Evolutionary conservation across 768 basidiomycete genomes (phyloP).

Genomic region (Strobilomyces dryophilus): DNA sequence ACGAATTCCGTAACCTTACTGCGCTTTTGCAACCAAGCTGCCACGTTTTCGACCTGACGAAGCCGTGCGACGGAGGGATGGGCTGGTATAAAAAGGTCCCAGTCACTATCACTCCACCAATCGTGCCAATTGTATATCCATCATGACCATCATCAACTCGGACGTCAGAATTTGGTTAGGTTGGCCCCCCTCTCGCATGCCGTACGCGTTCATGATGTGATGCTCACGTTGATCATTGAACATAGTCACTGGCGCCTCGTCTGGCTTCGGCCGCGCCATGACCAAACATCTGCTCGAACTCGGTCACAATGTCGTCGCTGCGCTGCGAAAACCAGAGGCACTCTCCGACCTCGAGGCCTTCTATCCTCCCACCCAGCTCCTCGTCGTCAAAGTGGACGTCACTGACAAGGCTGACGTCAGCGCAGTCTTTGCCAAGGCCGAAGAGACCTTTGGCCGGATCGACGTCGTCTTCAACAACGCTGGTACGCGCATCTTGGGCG

Average conservation of each 20-base stretch:
- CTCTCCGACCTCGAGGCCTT: constrained; percentile 17
- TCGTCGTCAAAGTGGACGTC: constrained; percentile 33
- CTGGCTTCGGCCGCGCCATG: constrained; percentile 36
- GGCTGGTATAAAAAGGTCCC: background rate
- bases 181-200: background rate
- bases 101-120: background rate
- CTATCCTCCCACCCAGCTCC: constrained; percentile 18
- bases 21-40: background rate
- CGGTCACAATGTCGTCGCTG: constrained; percentile 39
- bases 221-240: background rate
- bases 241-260: constrained; percentile 33
- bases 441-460: constrained; percentile 30
- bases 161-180: background rate
- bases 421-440: constrained; percentile 25
- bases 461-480: constrained; percentile 39
- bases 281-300: constrained; percentile 30
- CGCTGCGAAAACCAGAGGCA: constrained; percentile 35
- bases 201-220: background rate
- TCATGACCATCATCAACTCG: background rate
- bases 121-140: background rate
- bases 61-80: background rate
- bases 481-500: constrained; percentile 23
- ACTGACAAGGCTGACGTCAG: constrained; percentile 19
- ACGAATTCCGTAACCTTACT: background rate
- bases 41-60: background rate